Base-by-base conservation (phyloP, 805 yeast species). In the Kodamaea nitidulidarum region DNA sequence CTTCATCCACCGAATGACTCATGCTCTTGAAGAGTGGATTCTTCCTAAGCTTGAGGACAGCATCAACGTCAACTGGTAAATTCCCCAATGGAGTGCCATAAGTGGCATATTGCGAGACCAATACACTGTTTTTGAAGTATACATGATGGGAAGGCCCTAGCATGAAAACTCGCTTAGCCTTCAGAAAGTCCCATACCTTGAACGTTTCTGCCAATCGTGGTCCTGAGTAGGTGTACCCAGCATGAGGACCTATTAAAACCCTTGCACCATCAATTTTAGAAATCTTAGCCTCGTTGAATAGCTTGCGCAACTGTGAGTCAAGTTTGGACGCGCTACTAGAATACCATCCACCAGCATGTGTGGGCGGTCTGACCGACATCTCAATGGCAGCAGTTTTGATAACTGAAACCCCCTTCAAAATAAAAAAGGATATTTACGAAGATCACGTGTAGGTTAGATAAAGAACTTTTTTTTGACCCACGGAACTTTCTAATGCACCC, bases 271-370 rank as follows among this genome's bases (percentile, higher is more conserved):
- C 39, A 2, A 65, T 49, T 8, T 45, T 40, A 15, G 38, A 4
- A 52, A 51, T 2, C 63, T 54, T 1, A 55, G 73, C 73, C 8
- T 46, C 47, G 5, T 51, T 51, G 32, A 85, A 59, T 49, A 66
- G 77, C 1, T 54, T 52, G 9, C 71, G 71, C 12, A 91, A 41
- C 46, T 85, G 85, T 7, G 54, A 42, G 2, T 65, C 56, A 10
- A 91, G 67, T 15, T 53, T 55, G 1, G 51, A 31, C 0, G 70
- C 48, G 33, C 71, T 69, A 10, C 67, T 67, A 2, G 78, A 50
- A 58, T 93, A 91, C 98, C 98, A 91, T 2, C 88, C 60, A 2
- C 98, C 98, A 2, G 96, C 82, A 58, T 91, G 97, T 2, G 95
- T 73, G 1, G 95, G 95, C 3, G 80, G 75, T 38, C 88, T 65